Evolutionary conservation across 2,329 filamentous ascomycete species (phyloP).

Genomic region (Diaporthe ilicicola): DNA sequence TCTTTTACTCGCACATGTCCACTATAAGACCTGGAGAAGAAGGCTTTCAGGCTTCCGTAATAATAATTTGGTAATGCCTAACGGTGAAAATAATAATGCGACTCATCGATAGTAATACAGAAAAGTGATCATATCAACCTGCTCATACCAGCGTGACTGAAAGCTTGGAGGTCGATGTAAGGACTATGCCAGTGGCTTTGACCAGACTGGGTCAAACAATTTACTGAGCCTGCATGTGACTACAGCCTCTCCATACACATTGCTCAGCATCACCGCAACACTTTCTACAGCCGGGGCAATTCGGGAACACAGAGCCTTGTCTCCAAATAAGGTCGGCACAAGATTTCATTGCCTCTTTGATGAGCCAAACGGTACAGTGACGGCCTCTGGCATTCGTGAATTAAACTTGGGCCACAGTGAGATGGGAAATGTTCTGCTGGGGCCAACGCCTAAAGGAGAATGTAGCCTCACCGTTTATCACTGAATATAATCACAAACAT

Average conservation of each 20-base stretch:
- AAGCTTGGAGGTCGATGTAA: neutral
- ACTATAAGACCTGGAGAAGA: neutral
- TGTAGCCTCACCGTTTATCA: neutral
- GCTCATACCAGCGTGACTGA: too few relatives aligned
- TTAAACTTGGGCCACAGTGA: neutral
- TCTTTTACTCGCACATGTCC: neutral
- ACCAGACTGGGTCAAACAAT: too few relatives aligned
- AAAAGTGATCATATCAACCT: neutral
- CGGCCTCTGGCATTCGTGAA: neutral
- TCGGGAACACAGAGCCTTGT: rapidly evolving
- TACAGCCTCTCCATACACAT: neutral
- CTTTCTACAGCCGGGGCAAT: neutral
- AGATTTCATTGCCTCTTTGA: too few relatives aligned
- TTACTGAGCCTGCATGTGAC: neutral
- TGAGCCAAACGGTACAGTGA: neutral
- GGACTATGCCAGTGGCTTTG: neutral
- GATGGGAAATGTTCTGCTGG: neutral
- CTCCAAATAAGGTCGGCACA: neutral
- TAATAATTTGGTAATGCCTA: neutral
- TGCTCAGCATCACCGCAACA: neutral
- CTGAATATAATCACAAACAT: neutral
- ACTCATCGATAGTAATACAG: neutral
- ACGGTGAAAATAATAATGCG: neutral
- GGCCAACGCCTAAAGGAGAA: neutral
- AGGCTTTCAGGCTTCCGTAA: too few relatives aligned